phyloP scores from a whole-genome alignment of 768 basidiomycete genomes.

The Boletales sp. region DNA sequence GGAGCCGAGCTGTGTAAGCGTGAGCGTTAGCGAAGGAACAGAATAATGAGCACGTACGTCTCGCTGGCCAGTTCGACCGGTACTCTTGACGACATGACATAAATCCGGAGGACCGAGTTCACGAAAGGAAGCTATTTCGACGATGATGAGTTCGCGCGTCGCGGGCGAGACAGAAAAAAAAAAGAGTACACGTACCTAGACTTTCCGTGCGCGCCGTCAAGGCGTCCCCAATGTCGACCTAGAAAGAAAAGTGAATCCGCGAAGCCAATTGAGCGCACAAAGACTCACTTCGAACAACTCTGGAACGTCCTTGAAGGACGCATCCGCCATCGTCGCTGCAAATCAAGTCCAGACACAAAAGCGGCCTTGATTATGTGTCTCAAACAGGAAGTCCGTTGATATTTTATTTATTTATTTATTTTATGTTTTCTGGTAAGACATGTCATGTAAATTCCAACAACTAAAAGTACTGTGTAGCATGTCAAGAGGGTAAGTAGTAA shows the following conservation, averaged over 20 bases:
- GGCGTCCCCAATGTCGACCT: conserved; percentile 90
- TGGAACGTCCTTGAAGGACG: conserved; percentile 88
- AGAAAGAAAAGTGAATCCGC: conserved; percentile 4
- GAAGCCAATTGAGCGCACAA: neutral
- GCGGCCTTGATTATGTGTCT: neutral
- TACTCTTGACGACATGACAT: conserved; percentile 92
- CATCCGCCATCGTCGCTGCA: conserved; percentile 50
- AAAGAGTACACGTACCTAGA: conserved; percentile 57
- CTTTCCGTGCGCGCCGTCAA: conserved; percentile 88
- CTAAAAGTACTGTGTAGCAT: conserved; percentile 11
- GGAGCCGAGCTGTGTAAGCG: conserved; percentile 68
- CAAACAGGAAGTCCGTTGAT: conserved; percentile 25
- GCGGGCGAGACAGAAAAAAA: neutral
- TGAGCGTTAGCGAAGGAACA: neutral
- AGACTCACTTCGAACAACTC: conserved; percentile 88
- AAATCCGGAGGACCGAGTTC: conserved; percentile 98
- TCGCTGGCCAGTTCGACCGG: conserved; percentile 76
- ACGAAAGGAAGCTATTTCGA: conserved; percentile 76
- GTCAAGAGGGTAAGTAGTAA: conserved; percentile 13
- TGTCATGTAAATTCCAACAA: conserved; percentile 16
- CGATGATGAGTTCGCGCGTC: too few relatives aligned
- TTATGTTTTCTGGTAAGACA: conserved; percentile 3
- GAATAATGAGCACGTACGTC: conserved; percentile 57
- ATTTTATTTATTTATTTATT: neutral
- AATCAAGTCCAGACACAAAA: neutral